Percentiles rank a stretch among this genome's conserved stretches.
Conservation (phyloP, 805 yeast genomes). For the Sugiyamaella boreocaroliniensis region DNA sequence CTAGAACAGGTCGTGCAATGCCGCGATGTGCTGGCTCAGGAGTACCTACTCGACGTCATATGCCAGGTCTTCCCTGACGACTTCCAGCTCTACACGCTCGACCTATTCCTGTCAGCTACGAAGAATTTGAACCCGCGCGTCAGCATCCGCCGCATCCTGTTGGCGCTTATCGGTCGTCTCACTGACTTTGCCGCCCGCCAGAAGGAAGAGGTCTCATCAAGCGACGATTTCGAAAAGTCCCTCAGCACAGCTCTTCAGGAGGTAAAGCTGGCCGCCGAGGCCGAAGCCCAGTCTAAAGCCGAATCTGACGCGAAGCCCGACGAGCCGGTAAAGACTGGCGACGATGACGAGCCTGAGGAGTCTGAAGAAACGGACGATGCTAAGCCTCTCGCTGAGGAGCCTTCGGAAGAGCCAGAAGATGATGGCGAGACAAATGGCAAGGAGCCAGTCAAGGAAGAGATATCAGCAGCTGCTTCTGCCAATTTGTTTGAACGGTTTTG, state of each 20-base stretch:
- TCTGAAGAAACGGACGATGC: constrained; percentile 1
- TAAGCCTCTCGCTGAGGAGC: neutral
- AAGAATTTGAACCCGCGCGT: constrained; percentile 63
- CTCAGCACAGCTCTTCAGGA: neutral
- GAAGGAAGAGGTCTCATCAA: constrained; percentile 2
- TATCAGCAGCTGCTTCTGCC: neutral
- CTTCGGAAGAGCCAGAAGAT: constrained; percentile 5
- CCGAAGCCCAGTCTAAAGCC: neutral
- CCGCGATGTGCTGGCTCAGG: constrained; percentile 86
- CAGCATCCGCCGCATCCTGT: constrained; percentile 57
- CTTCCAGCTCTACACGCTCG: constrained; percentile 73
- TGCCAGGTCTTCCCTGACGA: constrained; percentile 94
- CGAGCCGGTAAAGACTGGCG: neutral
- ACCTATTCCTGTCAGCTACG: constrained; percentile 57
- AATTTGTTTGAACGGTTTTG: constrained; percentile 59
- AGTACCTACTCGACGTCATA: constrained; percentile 81
- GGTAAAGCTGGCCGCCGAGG: constrained; percentile 1
- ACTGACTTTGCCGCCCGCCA: constrained; percentile 24
- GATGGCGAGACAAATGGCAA: constrained; percentile 5
- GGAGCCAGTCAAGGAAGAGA: neutral
- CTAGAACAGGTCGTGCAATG: constrained; percentile 91
- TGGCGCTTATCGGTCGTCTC: constrained; percentile 61
- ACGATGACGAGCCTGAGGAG: constrained; percentile 9
- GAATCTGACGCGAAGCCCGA: neutral
- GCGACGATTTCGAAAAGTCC: constrained; percentile 11